These are phyloP conservation scores for Crithidia sp. DNA, from an alignment of 208 protist species.

Conservation along the genomic window DNA sequence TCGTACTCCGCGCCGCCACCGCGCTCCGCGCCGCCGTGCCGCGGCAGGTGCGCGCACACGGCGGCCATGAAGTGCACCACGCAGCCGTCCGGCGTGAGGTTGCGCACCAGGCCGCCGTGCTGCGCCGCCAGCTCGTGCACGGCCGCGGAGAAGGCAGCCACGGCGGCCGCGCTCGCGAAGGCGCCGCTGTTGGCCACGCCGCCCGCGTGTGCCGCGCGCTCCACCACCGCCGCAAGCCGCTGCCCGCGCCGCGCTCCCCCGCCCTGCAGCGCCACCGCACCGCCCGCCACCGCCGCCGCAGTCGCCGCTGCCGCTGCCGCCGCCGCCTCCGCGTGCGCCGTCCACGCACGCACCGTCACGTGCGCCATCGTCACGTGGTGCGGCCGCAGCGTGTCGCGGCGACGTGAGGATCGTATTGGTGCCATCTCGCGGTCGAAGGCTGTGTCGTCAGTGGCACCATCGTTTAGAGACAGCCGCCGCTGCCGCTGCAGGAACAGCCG, in stretches of 20 bases:
- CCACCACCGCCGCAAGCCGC: no score
- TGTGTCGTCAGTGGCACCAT: background rate
- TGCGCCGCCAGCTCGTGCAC: background rate
- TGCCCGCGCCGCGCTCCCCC: background rate
- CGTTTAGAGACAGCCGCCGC: background rate
- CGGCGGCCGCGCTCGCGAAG: conserved; percentile 5
- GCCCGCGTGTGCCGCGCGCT: no score
- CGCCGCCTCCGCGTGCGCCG: no score
- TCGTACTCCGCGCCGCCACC: background rate
- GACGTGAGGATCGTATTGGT: background rate
- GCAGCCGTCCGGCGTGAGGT: background rate
- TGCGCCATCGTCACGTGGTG: background rate
- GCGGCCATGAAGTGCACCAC: conserved; percentile 9
- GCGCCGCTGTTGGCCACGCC: conserved; percentile 6
- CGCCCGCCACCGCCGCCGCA: no score
- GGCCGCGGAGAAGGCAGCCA: background rate
- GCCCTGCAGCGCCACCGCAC: no score
- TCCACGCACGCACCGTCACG: background rate
- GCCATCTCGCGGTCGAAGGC: background rate
- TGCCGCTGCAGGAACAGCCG: background rate
- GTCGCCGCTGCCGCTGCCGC: no score
- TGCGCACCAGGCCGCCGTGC: background rate
- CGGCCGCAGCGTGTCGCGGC: background rate
- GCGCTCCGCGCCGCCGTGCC: background rate
- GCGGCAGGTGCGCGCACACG: background rate